Conservation (phyloP, 78 protist genomes). For the Dictyostelium capitatum region DNA sequence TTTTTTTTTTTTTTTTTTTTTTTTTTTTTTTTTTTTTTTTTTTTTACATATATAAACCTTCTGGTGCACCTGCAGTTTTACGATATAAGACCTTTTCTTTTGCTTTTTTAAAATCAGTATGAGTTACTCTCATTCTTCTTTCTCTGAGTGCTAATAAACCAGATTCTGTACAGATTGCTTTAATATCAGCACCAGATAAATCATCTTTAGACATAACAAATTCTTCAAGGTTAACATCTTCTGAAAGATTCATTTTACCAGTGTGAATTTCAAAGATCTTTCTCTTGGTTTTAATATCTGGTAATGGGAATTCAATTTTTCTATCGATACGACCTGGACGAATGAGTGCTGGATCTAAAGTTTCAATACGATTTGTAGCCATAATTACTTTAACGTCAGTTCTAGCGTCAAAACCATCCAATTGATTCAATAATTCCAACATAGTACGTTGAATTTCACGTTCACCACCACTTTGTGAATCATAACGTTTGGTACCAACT, state of each 20-base stretch:
- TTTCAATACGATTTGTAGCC: conserved; percentile 99
- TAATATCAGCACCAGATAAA: conserved; percentile 99
- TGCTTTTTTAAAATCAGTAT: conserved; percentile 97
- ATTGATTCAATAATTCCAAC: conserved; percentile 99
- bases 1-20: conserved; percentile 4
- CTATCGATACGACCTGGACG: conserved; percentile 99
- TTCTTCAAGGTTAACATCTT: conserved; percentile 98
- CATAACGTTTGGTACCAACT: conserved; percentile 99
- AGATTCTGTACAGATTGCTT: conserved; percentile 99
- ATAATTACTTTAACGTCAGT: conserved; percentile 99
- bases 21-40: conserved; percentile 9
- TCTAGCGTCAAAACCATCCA: conserved; percentile 99
- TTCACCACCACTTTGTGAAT: conserved; percentile 98
- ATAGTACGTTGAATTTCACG: conserved; percentile 99
- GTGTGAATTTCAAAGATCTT: conserved; percentile 97
- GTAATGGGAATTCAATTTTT: conserved; percentile 99
- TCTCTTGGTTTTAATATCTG: conserved; percentile 96
- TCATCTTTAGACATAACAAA: conserved; percentile 98
- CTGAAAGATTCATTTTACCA: conserved; percentile 95
- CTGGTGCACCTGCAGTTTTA: conserved; percentile 88
- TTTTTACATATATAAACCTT: conserved; percentile 74
- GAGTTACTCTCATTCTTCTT: conserved; percentile 98
- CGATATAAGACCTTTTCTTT: conserved; percentile 98
- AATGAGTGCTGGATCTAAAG: conserved; percentile 99
- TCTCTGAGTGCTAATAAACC: conserved; percentile 99